These are phyloP conservation scores for Aureoboletus auriporus DNA, from an alignment of 768 basidiomycete genomes.

Conservation along the genomic window DNA sequence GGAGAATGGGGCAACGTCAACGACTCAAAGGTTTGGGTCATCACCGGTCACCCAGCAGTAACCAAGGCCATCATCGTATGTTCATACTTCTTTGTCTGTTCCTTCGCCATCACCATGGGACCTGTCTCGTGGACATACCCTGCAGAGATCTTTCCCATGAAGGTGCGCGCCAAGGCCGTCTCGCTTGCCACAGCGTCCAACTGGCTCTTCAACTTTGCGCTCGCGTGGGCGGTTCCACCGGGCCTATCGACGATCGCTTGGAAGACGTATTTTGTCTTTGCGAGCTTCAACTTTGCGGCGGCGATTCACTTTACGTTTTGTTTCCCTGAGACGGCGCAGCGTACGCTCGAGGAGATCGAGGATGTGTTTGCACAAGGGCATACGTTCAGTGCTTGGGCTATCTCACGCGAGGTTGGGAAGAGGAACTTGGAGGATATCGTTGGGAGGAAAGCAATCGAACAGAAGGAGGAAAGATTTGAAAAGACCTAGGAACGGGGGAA, in stretches of 20 bases:
- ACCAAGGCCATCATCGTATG: constrained; percentile 74
- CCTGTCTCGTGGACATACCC: constrained; percentile 75
- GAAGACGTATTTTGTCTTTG: constrained; percentile 78
- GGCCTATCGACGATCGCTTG: constrained; percentile 63
- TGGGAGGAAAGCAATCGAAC: constrained; percentile 7
- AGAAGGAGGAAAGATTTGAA: constrained; percentile 7
- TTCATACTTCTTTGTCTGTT: constrained; percentile 74
- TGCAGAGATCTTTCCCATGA: constrained; percentile 66
- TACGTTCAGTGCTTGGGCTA: constrained; percentile 66
- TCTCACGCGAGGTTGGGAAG: constrained; percentile 57
- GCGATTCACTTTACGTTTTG: constrained; percentile 73
- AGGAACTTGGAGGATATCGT: constrained; percentile 54
- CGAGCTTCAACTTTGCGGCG: constrained; percentile 69
- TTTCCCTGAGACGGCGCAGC: constrained; percentile 74
- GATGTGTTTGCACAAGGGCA: constrained; percentile 72
- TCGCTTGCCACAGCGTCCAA: constrained; percentile 42
- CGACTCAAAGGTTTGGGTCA: constrained; percentile 52
- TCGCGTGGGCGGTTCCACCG: constrained; percentile 74
- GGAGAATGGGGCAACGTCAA: constrained; percentile 58
- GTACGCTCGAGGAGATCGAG: constrained; percentile 76
- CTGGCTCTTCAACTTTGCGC: constrained; percentile 70
- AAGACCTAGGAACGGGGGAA: neutral
- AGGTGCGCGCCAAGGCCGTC: constrained; percentile 61
- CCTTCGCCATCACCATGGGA: constrained; percentile 73
- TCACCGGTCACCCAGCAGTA: constrained; percentile 46